Conservation (phyloP, 176 grass and related monocot species). For the Oryza officinalis region DNA sequence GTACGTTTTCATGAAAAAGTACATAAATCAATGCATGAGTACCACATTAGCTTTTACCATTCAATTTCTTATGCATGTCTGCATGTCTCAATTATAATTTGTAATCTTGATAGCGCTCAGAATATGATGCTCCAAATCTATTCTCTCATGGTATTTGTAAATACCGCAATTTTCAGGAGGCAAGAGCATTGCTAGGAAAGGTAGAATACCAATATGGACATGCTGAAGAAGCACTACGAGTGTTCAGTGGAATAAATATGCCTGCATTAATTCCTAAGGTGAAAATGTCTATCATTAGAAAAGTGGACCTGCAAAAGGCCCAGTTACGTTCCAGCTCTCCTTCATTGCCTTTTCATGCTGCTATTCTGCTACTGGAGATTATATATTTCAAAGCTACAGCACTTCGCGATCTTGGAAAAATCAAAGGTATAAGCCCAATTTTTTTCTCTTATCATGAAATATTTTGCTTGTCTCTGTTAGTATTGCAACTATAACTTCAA, state of each 20-base stretch:
- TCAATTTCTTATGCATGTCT: background rate
- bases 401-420: conserved; percentile 69
- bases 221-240: conserved; percentile 67
- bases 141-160: conserved; percentile 5
- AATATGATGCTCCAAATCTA: background rate
- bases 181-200: conserved; percentile 79
- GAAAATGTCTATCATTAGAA: conserved; percentile 51
- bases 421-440: conserved; percentile 50
- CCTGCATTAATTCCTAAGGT: conserved; percentile 51
- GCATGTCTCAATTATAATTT: background rate
- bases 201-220: conserved; percentile 73
- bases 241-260: conserved; percentile 74
- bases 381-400: conserved; percentile 77
- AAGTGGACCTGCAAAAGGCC: conserved; percentile 41
- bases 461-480: background rate
- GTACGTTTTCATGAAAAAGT: background rate
- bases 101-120: conserved; percentile 16
- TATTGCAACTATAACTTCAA: conserved; percentile 21
- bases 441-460: background rate
- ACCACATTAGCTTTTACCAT: background rate
- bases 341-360: conserved; percentile 62
- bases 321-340: conserved; percentile 36
- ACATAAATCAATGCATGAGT: background rate
- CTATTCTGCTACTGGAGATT: conserved; percentile 63
- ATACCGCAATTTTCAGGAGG: conserved; percentile 64